A percentile compares a stretch with the other conserved stretches of the same genome.
Conservation (phyloP, 495 filamentous ascomycete species). For the Cryomyces minteri region DNA sequence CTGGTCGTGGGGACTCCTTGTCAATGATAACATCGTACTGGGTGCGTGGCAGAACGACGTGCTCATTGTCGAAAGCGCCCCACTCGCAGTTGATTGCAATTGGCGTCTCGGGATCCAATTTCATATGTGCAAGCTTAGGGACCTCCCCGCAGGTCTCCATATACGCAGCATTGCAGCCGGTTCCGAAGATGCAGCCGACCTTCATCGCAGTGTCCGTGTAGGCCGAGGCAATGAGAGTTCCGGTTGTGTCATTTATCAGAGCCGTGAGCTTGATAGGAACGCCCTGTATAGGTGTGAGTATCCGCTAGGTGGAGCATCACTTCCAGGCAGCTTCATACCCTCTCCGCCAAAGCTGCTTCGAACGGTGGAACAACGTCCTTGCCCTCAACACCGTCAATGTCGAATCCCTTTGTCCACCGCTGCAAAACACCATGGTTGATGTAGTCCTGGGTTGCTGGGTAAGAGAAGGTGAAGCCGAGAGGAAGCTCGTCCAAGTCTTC, state of each 20-base stretch:
- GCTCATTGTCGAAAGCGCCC: constrained; percentile 96
- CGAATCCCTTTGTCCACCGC: constrained; percentile 98
- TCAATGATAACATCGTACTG: constrained; percentile 74
- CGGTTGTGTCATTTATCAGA: constrained; percentile 94
- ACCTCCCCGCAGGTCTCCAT: constrained; percentile 86
- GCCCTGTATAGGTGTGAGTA: constrained; percentile 27
- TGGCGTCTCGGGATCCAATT: constrained; percentile 71
- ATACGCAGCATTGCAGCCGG: constrained; percentile 95
- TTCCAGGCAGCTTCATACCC: constrained; percentile 29
- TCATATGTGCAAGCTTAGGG: constrained; percentile 86
- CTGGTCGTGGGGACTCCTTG: constrained; percentile 81
- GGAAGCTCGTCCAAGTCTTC: constrained; percentile 51
- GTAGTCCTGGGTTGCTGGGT: constrained; percentile 89
- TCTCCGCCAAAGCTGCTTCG: constrained; percentile 59
- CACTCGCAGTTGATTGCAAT: constrained; percentile 99
- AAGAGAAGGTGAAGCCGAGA: constrained; percentile 96
- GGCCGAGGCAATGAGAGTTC: constrained; percentile 93
- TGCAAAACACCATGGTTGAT: constrained; percentile 92
- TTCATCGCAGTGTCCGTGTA: constrained; percentile 85
- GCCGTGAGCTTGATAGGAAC: constrained; percentile 88
- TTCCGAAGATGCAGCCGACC: constrained; percentile 97
- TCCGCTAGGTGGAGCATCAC: neutral
- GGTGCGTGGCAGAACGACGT: constrained; percentile 76
- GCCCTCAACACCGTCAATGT: constrained; percentile 91
- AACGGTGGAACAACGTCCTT: constrained; percentile 88